Conservation (phyloP, 1,284 basidiomycete species). For the Boletus sp. region DNA sequence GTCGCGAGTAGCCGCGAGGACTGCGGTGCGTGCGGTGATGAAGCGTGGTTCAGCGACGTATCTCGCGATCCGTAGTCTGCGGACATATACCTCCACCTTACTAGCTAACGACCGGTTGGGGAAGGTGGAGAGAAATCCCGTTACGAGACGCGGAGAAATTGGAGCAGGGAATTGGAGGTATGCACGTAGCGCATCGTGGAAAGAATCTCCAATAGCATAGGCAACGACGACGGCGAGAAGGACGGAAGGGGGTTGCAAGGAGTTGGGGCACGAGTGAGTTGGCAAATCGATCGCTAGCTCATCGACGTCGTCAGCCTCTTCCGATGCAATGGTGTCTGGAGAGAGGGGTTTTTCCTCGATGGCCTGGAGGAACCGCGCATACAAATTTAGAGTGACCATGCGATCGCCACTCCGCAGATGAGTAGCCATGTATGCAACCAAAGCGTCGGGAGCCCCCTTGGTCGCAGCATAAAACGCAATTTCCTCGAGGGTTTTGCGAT, state of each 20-base stretch:
- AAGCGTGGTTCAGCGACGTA: slow-evolving; percentile 47
- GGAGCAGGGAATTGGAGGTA: slow-evolving; percentile 39
- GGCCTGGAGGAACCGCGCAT: slow-evolving; percentile 38
- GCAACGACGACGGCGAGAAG: slow-evolving; percentile 56
- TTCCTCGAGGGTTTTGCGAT: slow-evolving; percentile 37
- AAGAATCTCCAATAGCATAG: slow-evolving; percentile 51
- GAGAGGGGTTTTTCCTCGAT: slow-evolving; percentile 24
- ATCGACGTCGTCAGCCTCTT: slow-evolving; percentile 20
- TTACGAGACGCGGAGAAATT: slow-evolving; percentile 33
- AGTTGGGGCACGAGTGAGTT: slow-evolving; percentile 11
- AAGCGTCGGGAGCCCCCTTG: slow-evolving; percentile 42
- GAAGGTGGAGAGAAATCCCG: slow-evolving; percentile 39
- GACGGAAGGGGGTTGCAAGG: slow-evolving; percentile 34
- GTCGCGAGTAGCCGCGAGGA: slow-evolving; percentile 37
- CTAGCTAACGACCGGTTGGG: slow-evolving; percentile 32
- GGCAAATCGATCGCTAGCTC: slow-evolving; percentile 24
- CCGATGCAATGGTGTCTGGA: slow-evolving; percentile 13
- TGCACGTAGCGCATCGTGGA: slow-evolving; percentile 46
- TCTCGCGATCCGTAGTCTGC: slow-evolving; percentile 46
- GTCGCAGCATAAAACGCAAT: slow-evolving; percentile 47
- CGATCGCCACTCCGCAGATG: slow-evolving; percentile 42
- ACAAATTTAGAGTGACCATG: slow-evolving; percentile 43
- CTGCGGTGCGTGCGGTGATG: slow-evolving; percentile 48
- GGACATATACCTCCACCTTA: slow-evolving; percentile 43
- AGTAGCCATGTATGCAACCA: slow-evolving; percentile 48